Percentiles rank a stretch among this genome's conserved stretches.
These are phyloP conservation scores for Barnettozyma wickerhamii DNA, from an alignment of 805 yeast species.

Conservation along the genomic window DNA sequence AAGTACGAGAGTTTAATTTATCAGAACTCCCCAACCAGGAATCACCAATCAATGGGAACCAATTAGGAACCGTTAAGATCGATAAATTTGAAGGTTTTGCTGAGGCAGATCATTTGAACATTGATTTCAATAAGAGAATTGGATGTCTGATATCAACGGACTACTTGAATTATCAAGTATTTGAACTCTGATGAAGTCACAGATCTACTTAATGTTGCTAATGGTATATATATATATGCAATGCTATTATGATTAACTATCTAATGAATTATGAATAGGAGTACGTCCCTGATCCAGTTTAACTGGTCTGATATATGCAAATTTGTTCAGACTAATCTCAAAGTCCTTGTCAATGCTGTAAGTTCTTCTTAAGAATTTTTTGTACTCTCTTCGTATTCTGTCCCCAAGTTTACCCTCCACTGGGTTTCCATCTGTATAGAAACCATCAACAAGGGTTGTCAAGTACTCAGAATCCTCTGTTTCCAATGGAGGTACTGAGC, in stretches of 20 bases:
- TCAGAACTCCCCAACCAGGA: too few relatives aligned
- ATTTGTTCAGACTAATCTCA: conserved; percentile 14
- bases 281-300: too few relatives aligned
- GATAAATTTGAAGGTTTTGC: conserved; percentile 5
- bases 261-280: too few relatives aligned
- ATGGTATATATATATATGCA: too few relatives aligned
- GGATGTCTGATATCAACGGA: conserved; percentile 37
- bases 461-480: conserved; percentile 14
- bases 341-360: conserved; percentile 18
- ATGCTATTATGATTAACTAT: too few relatives aligned
- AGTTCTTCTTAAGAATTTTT: conserved; percentile 20
- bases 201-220: too few relatives aligned
- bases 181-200: not conserved
- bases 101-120: conserved; percentile 25
- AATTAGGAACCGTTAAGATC: not conserved
- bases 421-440: not conserved
- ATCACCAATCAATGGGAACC: too few relatives aligned
- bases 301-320: conserved; percentile 16
- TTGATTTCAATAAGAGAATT: conserved; percentile 25
- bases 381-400: conserved; percentile 18
- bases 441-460: conserved; percentile 13
- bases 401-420: not conserved
- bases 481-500: conserved; percentile 20
- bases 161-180: conserved; percentile 13
- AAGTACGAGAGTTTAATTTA: conserved; percentile 1